These are phyloP conservation scores for Populus nigra DNA, from an alignment of 345 rosid genomes.

Conservation along the genomic window DNA sequence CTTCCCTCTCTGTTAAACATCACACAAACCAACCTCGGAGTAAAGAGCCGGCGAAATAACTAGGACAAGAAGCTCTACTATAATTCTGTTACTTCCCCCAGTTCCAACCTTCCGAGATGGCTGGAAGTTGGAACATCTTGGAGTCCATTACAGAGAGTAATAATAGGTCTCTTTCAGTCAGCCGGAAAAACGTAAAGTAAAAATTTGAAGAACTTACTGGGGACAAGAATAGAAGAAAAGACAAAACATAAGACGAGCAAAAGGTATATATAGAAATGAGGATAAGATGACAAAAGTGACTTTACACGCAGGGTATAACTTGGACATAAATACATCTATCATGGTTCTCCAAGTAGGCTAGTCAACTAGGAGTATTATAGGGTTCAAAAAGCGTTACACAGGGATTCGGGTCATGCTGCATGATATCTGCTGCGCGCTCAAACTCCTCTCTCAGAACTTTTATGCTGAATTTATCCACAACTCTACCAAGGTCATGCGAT, in stretches of 20 bases:
- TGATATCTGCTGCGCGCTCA: conserved; percentile 83
- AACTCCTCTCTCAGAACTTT: conserved; percentile 91
- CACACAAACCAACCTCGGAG: background rate
- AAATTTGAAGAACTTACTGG: background rate
- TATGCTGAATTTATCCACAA: conserved; percentile 87
- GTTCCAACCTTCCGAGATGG: background rate
- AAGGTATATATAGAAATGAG: conserved; percentile 4
- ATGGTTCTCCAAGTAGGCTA: background rate
- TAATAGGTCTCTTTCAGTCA: background rate
- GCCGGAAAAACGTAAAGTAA: background rate
- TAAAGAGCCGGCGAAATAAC: background rate
- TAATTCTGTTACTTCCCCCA: background rate
- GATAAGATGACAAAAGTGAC: background rate
- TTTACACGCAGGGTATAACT: conserved; percentile 7
- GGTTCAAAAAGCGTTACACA: conserved; percentile 66
- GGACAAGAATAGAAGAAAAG: background rate
- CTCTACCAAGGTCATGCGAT: conserved; percentile 87
- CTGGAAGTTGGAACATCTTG: no score
- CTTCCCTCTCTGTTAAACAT: no score
- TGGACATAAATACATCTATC: conserved; percentile 12
- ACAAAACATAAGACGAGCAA: background rate
- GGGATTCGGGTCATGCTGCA: conserved; percentile 77
- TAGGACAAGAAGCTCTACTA: background rate
- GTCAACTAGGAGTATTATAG: conserved; percentile 43
- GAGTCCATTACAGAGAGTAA: background rate